Base-by-base conservation (phyloP, 345 rosid species). In the Leavenworthia alabamica region DNA sequence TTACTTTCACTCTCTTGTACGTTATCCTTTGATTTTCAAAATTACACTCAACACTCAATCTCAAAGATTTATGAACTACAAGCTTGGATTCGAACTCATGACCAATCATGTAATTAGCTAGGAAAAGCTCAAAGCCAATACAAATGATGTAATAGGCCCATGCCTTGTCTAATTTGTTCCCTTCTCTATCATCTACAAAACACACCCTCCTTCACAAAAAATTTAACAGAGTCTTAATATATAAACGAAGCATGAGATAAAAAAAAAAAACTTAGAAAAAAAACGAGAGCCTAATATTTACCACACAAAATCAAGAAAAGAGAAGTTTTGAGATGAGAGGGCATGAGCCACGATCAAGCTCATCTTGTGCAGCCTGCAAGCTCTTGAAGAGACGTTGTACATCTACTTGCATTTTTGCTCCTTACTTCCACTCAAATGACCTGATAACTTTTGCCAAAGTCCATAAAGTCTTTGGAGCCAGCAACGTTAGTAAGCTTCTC, bases 311-410 rank as follows among this genome's bases (percentile, higher is more conserved):
- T n/a, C n/a, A n/a, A n/a, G n/a, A 46, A 51, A 12, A 22, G 4
- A 16, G 5, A n/a, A n/a, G n/a, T n/a, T 49, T 55, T 73, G 66
- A 35, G 33, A 79, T 78, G 83, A 75, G 78, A 77, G 79, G 78
- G 8, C 82, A 85, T 24, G 97, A 86, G 77, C 84, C 84, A 60
- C 80, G 96, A 16, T 80, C 98, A 15, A 82, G 80, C 67, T 83
- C 98, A 10, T 85, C 97, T 32, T 89, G 97, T 33, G 97, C 98
- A 44, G 98, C 97, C 23, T 92, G 98, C 84, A 92, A 92, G 79
- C 82, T 86, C 43, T 47, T 86, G 62, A 89, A 87, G 73, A 66
- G 96, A 70, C 70, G 90, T 70, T 92, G 98, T 82, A 71, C 57
- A 1, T 81, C 95, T 3, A 75, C 52, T 53, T 92, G 98, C 72